Percentiles rank a stretch among this genome's conserved stretches.
Evolutionary conservation across 768 basidiomycete species (phyloP).

Genomic region (Exsudoporus frostii): DNA sequence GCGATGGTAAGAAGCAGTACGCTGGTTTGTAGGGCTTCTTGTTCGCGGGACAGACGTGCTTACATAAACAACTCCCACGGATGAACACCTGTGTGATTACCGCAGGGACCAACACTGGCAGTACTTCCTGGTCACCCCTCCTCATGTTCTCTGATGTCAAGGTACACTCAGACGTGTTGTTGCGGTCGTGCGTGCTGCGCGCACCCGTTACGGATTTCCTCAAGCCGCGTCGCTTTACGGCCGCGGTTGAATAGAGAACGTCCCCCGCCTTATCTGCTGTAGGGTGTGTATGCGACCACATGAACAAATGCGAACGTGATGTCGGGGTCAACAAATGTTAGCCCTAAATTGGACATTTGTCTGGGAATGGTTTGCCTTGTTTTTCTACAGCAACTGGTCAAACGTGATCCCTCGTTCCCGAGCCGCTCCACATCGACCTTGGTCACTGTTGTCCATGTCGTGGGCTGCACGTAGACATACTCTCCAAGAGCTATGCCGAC

Average conservation of each 20-base stretch:
- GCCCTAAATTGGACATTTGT: constrained; percentile 5
- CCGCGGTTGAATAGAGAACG: background rate
- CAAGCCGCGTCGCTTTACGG: background rate
- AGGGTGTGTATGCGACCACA: background rate
- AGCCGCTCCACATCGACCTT: background rate
- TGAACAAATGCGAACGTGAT: constrained; percentile 11
- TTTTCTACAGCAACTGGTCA: constrained; percentile 7
- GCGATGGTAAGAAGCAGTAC: background rate
- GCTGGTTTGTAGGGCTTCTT: too few relatives aligned
- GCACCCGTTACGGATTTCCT: background rate
- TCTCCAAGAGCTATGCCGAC: constrained; percentile 1
- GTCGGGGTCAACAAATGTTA: background rate
- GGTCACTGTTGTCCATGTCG: background rate
- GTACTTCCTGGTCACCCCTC: too few relatives aligned
- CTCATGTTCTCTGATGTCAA: background rate
- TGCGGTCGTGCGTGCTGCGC: background rate
- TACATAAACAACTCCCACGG: constrained; percentile 14
- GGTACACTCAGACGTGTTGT: background rate
- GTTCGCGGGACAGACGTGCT: constrained; percentile 1
- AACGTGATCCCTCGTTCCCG: background rate
- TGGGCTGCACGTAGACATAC: background rate
- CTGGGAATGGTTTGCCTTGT: constrained; percentile 26
- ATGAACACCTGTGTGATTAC: background rate
- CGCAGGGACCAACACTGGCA: too few relatives aligned
- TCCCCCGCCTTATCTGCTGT: background rate